Evolutionary conservation across 306 rosid genomes (phyloP).

Genomic region (Cyamopsis tetragonoloba): DNA sequence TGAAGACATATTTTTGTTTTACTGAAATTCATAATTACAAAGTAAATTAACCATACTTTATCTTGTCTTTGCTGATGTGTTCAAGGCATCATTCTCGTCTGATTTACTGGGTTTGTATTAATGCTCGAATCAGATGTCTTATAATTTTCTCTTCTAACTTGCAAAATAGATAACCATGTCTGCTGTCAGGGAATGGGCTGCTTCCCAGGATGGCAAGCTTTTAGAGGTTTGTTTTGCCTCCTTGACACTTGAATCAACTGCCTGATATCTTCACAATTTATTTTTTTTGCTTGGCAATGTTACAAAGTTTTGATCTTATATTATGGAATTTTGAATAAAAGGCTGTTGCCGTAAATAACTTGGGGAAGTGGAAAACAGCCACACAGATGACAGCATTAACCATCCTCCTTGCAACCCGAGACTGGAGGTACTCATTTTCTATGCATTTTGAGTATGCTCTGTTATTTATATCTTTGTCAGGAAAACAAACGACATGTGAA

Average conservation of each 20-base stretch:
- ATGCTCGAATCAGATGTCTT: slow-evolving; percentile 17
- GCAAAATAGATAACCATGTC: slow-evolving; percentile 89
- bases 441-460: slow-evolving; percentile 4
- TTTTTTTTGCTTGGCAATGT: no score
- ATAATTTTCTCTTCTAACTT: slow-evolving; percentile 25
- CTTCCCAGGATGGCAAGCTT: slow-evolving; percentile 86
- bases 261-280: no score
- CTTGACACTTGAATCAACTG: slow-evolving; percentile 7
- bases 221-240: slow-evolving; percentile 66
- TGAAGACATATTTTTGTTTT: neutral
- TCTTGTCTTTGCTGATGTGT: neutral
- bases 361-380: slow-evolving; percentile 99
- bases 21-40: neutral
- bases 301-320: neutral
- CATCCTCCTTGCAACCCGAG: slow-evolving; percentile 85
- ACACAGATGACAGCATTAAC: slow-evolving; percentile 89
- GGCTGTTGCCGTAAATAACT: slow-evolving; percentile 99
- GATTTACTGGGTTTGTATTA: neutral
- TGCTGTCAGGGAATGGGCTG: slow-evolving; percentile 99
- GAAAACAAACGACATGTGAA: neutral
- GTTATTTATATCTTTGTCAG: neutral
- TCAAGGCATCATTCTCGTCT: slow-evolving; percentile 1
- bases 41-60: neutral
- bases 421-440: slow-evolving; percentile 56
- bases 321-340: slow-evolving; percentile 19